Evolutionary conservation across 2,329 filamentous ascomycete genomes (phyloP), one percentile per base, ranked within the genome.

Genomic region (Microcyclosporella mali): DNA sequence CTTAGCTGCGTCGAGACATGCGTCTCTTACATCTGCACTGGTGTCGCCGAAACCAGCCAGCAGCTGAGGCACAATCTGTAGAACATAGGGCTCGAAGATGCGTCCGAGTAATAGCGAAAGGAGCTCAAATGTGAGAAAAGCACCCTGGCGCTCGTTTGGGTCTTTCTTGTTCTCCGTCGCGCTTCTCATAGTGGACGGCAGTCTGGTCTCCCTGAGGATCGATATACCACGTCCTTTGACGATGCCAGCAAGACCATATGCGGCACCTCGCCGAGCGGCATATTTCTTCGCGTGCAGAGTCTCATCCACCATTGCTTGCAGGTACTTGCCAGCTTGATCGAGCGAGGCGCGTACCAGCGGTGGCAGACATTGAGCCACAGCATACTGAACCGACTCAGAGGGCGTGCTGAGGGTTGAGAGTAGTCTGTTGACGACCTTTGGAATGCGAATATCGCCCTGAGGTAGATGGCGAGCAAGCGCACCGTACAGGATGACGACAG

Each of bases 151-250:
- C 61, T 94, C 85, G 60, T 90, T 85, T 6, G 82, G 69, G 49
- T 95, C 90, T 62, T 94, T 97, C 68, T 94, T 97, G 66, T 95
- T 94, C 58, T 97, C 94, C n/a, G 84, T 76, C 3, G 88, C 88
- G 19, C 80, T 81, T 55, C 79, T 84, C 33, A 98, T 77, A 3
- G 81, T 83, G 25, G 84, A 81, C 71, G 97, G 78, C 49, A 98
- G 84, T 21, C 89, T 84, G 65, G 85, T 88, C 56, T 97, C 88
- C 49, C 84, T 80, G 31, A 98, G 70, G 3, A 87, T 78, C 14
- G 77, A 78, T 46, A 98, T 82, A 45, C 92, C 92, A 62, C 84
- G 82, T n/a, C 92, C 92, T 47, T 82, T 81, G 29, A 95, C 82
- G 44, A 98, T 79, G 45, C 92, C 94, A 43, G 88, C 90, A 42